Evolutionary conservation across 2,329 filamentous ascomycete genomes (phyloP).

Genomic region (Helicocarpus griseus): DNA sequence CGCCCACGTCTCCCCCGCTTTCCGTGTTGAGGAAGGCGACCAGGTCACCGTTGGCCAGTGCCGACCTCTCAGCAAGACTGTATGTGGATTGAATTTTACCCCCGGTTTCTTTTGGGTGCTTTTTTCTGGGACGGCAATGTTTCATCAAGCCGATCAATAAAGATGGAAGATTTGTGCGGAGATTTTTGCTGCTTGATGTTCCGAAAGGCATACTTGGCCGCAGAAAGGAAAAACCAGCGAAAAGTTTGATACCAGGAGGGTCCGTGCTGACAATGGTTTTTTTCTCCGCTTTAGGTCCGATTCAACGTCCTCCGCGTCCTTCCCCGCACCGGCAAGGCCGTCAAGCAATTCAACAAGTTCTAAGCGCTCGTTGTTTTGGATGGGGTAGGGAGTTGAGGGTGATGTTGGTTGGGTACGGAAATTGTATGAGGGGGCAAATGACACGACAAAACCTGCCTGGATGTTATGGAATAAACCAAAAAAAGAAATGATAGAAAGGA

Average conservation of each 20-base stretch:
- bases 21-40: slow-evolving; percentile 99
- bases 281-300: slow-evolving; percentile 56
- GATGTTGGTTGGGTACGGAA: slow-evolving; percentile 16
- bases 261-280: slow-evolving; percentile 1
- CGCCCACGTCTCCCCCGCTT: slow-evolving; percentile 96
- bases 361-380: slow-evolving; percentile 45
- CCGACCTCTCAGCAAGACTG: slow-evolving; percentile 98
- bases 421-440: slow-evolving; percentile 8
- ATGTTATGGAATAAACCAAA: background rate
- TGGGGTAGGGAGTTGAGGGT: slow-evolving; percentile 19
- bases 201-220: too few species aligned
- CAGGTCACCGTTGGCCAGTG: slow-evolving; percentile 99
- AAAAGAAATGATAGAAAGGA: slow-evolving; percentile 1
- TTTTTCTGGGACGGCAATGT: background rate
- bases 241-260: background rate
- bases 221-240: background rate
- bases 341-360: slow-evolving; percentile 99
- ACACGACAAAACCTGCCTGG: background rate
- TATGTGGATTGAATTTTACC: slow-evolving; percentile 45
- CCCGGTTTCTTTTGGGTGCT: background rate
- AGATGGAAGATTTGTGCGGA: background rate
- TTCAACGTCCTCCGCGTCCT: slow-evolving; percentile 99
- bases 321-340: slow-evolving; percentile 89
- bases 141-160: slow-evolving; percentile 2
- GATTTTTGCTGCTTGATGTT: background rate